phyloP scores from a whole-genome alignment of 495 filamentous ascomycete genomes.

The Penicillium alfredii region DNA sequence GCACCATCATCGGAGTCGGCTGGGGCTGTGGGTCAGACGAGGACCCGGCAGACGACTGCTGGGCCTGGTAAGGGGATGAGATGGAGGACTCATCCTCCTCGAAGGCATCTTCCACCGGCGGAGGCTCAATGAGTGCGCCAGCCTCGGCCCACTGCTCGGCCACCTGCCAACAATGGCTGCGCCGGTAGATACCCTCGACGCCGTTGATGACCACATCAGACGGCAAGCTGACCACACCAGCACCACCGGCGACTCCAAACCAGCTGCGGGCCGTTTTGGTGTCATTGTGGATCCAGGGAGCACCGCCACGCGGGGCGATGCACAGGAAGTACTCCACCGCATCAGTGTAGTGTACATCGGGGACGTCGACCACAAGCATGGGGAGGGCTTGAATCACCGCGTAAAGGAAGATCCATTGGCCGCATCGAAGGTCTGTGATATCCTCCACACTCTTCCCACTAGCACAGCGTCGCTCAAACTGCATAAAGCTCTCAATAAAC shows the following conservation, averaged over 20 bases:
- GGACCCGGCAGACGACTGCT: slow-evolving; percentile 39
- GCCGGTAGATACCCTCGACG: slow-evolving; percentile 82
- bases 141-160: slow-evolving; percentile 66
- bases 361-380: slow-evolving; percentile 82
- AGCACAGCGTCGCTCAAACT: slow-evolving; percentile 73
- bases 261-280: slow-evolving; percentile 62
- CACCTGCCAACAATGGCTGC: slow-evolving; percentile 85
- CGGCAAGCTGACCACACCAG: slow-evolving; percentile 68
- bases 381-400: slow-evolving; percentile 85
- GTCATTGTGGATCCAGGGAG: slow-evolving; percentile 78
- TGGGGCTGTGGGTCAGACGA: slow-evolving; percentile 24
- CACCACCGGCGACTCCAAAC: slow-evolving; percentile 70
- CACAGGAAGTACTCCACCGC: slow-evolving; percentile 97
- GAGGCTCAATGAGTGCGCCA: slow-evolving; percentile 32
- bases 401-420: slow-evolving; percentile 95
- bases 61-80: slow-evolving; percentile 39
- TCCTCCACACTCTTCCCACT: slow-evolving; percentile 67
- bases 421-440: slow-evolving; percentile 68
- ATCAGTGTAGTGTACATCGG: slow-evolving; percentile 66
- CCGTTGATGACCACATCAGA: slow-evolving; percentile 80
- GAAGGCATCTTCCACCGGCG: slow-evolving; percentile 35
- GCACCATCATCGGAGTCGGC: slow-evolving; percentile 22
- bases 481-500: slow-evolving; percentile 75
- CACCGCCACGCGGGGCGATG: slow-evolving; percentile 71
- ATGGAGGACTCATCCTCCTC: slow-evolving; percentile 40